Base-by-base conservation (phyloP, 2,329 filamentous ascomycete genomes). In the Helminthosporium solani region DNA sequence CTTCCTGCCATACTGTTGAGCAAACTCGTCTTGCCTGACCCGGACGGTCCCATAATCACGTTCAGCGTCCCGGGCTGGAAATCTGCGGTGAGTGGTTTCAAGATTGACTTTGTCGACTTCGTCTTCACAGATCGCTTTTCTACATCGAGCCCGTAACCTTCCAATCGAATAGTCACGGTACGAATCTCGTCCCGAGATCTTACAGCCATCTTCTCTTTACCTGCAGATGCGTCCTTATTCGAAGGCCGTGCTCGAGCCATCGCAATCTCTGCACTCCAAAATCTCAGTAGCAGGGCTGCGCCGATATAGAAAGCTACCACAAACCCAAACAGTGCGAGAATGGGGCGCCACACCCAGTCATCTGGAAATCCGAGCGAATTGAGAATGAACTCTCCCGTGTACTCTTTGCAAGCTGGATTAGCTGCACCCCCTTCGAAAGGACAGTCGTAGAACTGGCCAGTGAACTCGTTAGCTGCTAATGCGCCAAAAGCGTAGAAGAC, bases 11-110 rank as follows among this genome's bases (percentile, higher is more conserved):
- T 86, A 1, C 84, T 78, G 60, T 88, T 90, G 9, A 90, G 74
- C 0, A 90, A 73, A 0, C 85, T 87, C 0, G 86, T 90, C 66
- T 91, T 91, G 1, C 87, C 87, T 36, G 82, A 86, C 0, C 87
- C 87, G 0, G 86, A 89, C 0, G 87, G 87, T 0, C 87, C 87
- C 86, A 90, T 90, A 53, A 91, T 87, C 19, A 90, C 78, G 52
- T 90, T 90, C 12, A 91, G 63, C 12, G 79, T 74, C 0, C 86
- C 86, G 0, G 87, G 80, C 37, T 81, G 76, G 54, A 91, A 90
- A 0, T 79, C 81, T 0, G 85, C 75, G 1, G 78, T 83, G 11
- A 90, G 76, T 0, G 85, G 84, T 44, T 84, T 78, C 12, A 91
- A 70, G 9, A 91, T 90, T 0, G 67, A 57, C 56, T 68, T 67